Evolutionary conservation across 192 early-diverging fungal genomes (phyloP).

Genomic region (Linnemannia schmuckeri): DNA sequence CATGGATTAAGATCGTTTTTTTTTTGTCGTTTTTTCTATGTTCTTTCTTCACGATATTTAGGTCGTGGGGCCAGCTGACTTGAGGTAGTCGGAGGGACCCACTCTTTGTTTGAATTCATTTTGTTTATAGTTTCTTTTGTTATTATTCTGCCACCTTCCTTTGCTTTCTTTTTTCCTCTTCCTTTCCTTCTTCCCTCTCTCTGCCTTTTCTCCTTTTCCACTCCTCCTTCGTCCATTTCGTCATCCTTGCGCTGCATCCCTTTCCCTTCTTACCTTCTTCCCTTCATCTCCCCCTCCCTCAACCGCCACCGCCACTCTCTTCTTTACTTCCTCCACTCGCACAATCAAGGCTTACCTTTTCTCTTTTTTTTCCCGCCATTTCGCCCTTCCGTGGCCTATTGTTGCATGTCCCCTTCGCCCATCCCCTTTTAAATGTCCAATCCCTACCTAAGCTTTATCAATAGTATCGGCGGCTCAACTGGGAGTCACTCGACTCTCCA

Average conservation of each 20-base stretch:
- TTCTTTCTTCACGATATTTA: too few relatives aligned
- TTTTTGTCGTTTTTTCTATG: too few relatives aligned
- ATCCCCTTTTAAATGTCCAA: constrained; percentile 53
- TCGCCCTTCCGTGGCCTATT: neutral
- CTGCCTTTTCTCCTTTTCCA: neutral
- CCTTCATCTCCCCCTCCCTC: neutral
- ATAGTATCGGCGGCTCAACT: constrained; percentile 47
- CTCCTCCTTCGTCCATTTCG: neutral
- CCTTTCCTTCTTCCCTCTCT: neutral
- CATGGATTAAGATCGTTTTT: too few relatives aligned
- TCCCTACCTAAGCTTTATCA: constrained; percentile 48
- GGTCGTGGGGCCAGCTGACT: neutral
- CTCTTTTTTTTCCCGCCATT: constrained; percentile 15
- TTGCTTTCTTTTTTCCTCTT: neutral
- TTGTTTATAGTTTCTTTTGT: neutral
- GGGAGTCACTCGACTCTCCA: constrained; percentile 54
- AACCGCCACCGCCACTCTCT: neutral
- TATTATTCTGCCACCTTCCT: neutral
- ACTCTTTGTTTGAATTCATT: neutral
- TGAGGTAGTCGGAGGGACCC: neutral
- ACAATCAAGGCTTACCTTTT: neutral
- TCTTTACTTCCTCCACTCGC: too few relatives aligned
- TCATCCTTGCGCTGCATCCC: neutral
- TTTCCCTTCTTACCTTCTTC: neutral
- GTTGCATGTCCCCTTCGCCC: constrained; percentile 9